Evolutionary conservation across 495 filamentous ascomycete genomes (phyloP).

Genomic region (Aspergillus bertholletiae): DNA sequence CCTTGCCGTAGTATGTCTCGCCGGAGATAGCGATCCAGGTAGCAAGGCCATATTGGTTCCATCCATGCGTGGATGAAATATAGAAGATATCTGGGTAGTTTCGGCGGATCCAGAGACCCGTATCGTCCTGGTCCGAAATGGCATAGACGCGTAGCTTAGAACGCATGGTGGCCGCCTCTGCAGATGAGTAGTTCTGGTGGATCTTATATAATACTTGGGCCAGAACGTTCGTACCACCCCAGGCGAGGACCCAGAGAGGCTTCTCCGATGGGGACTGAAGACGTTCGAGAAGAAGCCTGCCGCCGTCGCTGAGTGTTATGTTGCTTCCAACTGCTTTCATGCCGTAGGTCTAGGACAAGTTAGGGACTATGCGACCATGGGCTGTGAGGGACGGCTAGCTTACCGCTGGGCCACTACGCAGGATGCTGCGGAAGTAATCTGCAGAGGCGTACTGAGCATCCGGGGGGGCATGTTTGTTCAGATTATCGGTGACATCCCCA

Average conservation of each 20-base stretch:
- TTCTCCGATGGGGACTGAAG: constrained; percentile 21
- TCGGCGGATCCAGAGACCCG: constrained; percentile 43
- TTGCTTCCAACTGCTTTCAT: constrained; percentile 28
- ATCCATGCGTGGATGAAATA: constrained; percentile 43
- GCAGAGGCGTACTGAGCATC: too few relatives aligned
- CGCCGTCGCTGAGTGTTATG: constrained; percentile 33
- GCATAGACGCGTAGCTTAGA: constrained; percentile 44
- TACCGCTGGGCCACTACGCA: too few relatives aligned
- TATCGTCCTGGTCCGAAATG: constrained; percentile 50
- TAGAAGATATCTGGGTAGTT: constrained; percentile 45
- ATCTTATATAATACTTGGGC: constrained; percentile 38
- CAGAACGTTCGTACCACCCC: constrained; percentile 48
- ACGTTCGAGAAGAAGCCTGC: constrained; percentile 34
- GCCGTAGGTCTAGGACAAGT: constrained; percentile 21
- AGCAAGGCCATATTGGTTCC: constrained; percentile 45
- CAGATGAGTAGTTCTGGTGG: constrained; percentile 18
- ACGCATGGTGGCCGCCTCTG: constrained; percentile 26
- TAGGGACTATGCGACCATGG: too few relatives aligned
- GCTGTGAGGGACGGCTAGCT: too few relatives aligned
- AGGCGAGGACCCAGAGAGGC: constrained; percentile 42
- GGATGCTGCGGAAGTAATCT: too few relatives aligned
- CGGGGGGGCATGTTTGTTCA: too few relatives aligned
- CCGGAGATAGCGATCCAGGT: constrained; percentile 47
- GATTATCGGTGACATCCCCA: too few relatives aligned
- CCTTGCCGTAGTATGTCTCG: constrained; percentile 39